Percentiles rank a stretch among this genome's conserved stretches.
Conservation (phyloP, 1,139 yeast genomes). For the Scheffersomyces lignicola region DNA sequence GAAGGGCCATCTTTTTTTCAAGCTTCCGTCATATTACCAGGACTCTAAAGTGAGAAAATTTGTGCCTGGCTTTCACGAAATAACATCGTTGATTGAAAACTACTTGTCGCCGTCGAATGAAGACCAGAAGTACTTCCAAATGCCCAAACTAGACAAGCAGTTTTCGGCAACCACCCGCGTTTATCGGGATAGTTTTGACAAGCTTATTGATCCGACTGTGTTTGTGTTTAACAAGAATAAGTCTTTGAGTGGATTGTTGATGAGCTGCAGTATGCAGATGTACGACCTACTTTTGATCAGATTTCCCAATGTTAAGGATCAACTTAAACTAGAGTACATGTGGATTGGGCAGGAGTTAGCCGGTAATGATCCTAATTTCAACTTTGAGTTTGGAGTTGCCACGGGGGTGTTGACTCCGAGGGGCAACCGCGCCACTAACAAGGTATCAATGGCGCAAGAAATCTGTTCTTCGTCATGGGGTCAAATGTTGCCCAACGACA, state of each 20-base stretch:
- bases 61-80: slow-evolving; percentile 33
- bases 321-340: slow-evolving; percentile 24
- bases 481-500: slow-evolving; percentile 28
- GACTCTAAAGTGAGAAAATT: slow-evolving; percentile 16
- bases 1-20: slow-evolving; percentile 31
- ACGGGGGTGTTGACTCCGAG: slow-evolving; percentile 36
- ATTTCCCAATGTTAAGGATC: slow-evolving; percentile 16
- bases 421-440: slow-evolving; percentile 18
- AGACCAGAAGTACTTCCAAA: slow-evolving; percentile 22
- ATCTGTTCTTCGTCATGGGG: slow-evolving; percentile 44
- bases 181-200: slow-evolving; percentile 23
- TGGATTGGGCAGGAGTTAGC: slow-evolving; percentile 39
- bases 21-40: slow-evolving; percentile 22
- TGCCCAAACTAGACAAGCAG: slow-evolving; percentile 12
- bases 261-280: slow-evolving; percentile 27
- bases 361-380: slow-evolving; percentile 29
- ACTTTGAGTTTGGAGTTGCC: slow-evolving; percentile 26
- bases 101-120: slow-evolving; percentile 22
- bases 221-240: slow-evolving; percentile 30
- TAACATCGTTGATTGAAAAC: slow-evolving; percentile 24
- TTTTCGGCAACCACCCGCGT: slow-evolving; percentile 18
- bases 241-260: slow-evolving; percentile 28
- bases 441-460: slow-evolving; percentile 26
- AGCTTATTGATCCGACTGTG: slow-evolving; percentile 29
- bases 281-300: slow-evolving; percentile 24